These are phyloP conservation scores for Schizochytrium sp. DNA, from an alignment of 108 stramenopile genomes.

Conservation along the genomic window DNA sequence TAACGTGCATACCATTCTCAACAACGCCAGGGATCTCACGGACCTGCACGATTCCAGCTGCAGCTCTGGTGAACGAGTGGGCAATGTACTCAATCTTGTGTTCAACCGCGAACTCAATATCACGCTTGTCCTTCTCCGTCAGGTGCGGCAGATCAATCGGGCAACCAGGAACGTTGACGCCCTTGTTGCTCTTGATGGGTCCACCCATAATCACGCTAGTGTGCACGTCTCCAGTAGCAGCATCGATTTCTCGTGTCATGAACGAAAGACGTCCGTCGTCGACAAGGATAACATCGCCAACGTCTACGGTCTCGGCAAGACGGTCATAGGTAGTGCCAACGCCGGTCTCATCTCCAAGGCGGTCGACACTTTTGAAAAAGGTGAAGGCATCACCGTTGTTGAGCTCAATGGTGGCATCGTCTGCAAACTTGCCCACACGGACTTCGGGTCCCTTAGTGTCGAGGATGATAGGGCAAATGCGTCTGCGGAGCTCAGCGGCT, in stretches of 20 bases:
- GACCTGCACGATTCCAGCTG: slow-evolving; percentile 80
- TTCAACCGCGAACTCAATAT: slow-evolving; percentile 86
- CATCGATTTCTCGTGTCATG: slow-evolving; percentile 85
- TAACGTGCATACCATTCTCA: slow-evolving; percentile 90
- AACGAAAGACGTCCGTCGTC: slow-evolving; percentile 90
- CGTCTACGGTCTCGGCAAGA: slow-evolving; percentile 85
- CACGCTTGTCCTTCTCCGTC: slow-evolving; percentile 85
- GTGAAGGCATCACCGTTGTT: slow-evolving; percentile 61
- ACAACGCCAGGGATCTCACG: slow-evolving; percentile 84
- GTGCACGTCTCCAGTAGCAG: slow-evolving; percentile 76
- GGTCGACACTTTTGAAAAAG: slow-evolving; percentile 83
- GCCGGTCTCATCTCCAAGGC: slow-evolving; percentile 83
- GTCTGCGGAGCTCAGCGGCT: slow-evolving; percentile 60
- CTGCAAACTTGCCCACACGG: slow-evolving; percentile 83
- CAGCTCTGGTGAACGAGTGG: slow-evolving; percentile 92
- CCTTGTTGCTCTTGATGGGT: slow-evolving; percentile 91
- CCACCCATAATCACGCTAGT: slow-evolving; percentile 81
- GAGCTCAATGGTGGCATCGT: slow-evolving; percentile 72
- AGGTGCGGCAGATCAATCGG: slow-evolving; percentile 94
- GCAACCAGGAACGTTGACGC: slow-evolving; percentile 99
- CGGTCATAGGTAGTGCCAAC: slow-evolving; percentile 90
- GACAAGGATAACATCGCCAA: slow-evolving; percentile 93
- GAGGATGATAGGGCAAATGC: slow-evolving; percentile 84
- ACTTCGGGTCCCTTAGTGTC: slow-evolving; percentile 96
- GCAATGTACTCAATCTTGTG: slow-evolving; percentile 95